phyloP scores from a whole-genome alignment of 1,284 basidiomycete species.

The Farysia itapuensis region DNA sequence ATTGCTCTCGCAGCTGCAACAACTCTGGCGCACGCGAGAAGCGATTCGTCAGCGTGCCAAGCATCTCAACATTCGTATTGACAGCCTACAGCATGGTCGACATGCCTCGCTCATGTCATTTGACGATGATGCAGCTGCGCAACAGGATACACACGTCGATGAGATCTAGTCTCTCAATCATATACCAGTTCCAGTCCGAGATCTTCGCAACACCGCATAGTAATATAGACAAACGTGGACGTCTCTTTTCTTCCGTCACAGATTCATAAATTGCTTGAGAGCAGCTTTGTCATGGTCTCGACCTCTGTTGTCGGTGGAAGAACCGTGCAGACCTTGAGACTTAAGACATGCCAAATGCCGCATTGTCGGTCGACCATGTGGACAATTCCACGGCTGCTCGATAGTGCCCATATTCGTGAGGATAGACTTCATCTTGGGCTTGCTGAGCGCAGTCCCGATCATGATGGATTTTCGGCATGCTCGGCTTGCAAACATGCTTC shows the following conservation, averaged over 20 bases:
- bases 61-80: slow-evolving; percentile 30
- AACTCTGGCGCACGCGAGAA: slow-evolving; percentile 26
- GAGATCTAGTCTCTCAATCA: too few relatives aligned
- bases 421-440: slow-evolving; percentile 75
- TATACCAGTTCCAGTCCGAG: too few relatives aligned
- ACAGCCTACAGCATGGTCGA: slow-evolving; percentile 20
- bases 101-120: slow-evolving; percentile 17
- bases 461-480: slow-evolving; percentile 95
- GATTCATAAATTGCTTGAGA: too few relatives aligned
- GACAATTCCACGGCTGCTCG: slow-evolving; percentile 96
- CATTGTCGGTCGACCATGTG: slow-evolving; percentile 95
- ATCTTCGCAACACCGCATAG: too few relatives aligned
- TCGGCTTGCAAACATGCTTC: slow-evolving; percentile 92
- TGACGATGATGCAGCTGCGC: too few relatives aligned
- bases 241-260: too few relatives aligned
- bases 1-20: slow-evolving; percentile 25
- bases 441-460: slow-evolving; percentile 82
- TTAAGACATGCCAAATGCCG: slow-evolving; percentile 62
- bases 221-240: too few relatives aligned
- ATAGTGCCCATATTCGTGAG: slow-evolving; percentile 90
- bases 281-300: slow-evolving; percentile 3
- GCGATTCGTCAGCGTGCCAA: slow-evolving; percentile 14
- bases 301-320: neutral
- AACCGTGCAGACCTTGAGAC: too few relatives aligned
- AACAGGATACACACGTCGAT: too few relatives aligned